Evolutionary conservation across 202 grass and related monocot genomes (phyloP).

Genomic region (Elaeis oleifera): DNA sequence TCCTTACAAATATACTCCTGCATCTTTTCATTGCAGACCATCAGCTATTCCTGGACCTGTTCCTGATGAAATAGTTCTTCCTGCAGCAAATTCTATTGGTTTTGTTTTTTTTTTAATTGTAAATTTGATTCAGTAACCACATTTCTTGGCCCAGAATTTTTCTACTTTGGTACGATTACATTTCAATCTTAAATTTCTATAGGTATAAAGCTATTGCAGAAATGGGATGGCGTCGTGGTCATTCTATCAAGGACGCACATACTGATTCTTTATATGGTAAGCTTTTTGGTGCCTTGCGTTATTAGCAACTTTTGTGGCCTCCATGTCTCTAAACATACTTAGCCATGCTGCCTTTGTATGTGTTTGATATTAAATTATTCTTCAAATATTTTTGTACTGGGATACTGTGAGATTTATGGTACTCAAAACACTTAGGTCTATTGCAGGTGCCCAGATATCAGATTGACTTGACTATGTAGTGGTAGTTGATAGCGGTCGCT

Average conservation of each 20-base stretch:
- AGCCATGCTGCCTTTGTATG: too few relatives aligned
- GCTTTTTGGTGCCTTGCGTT: constrained; percentile 4
- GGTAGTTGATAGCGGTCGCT: too few relatives aligned
- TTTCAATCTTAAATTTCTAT: constrained; percentile 18
- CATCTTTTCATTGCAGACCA: constrained; percentile 45
- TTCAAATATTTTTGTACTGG: too few relatives aligned
- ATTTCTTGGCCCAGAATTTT: neutral
- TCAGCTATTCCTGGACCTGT: constrained; percentile 84
- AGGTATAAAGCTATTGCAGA: constrained; percentile 81
- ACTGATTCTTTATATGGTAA: constrained; percentile 80
- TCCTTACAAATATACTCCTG: constrained; percentile 11
- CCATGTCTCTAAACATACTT: too few relatives aligned
- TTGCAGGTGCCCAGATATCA: too few relatives aligned
- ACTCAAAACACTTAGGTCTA: too few relatives aligned
- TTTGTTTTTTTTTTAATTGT: constrained; percentile 28
- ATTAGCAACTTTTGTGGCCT: too few relatives aligned
- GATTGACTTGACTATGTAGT: too few relatives aligned
- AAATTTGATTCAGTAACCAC: neutral
- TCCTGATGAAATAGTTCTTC: constrained; percentile 81
- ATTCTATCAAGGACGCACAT: constrained; percentile 80
- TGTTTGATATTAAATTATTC: too few relatives aligned
- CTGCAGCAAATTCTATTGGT: constrained; percentile 73
- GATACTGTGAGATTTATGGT: too few relatives aligned
- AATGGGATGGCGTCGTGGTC: constrained; percentile 97
- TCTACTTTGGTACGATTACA: neutral